A percentile compares a stretch with the other conserved stretches of the same genome.
Evolutionary conservation across 2,329 filamentous ascomycete species (phyloP).

Genomic region (Purpureocillium takamizusanense): DNA sequence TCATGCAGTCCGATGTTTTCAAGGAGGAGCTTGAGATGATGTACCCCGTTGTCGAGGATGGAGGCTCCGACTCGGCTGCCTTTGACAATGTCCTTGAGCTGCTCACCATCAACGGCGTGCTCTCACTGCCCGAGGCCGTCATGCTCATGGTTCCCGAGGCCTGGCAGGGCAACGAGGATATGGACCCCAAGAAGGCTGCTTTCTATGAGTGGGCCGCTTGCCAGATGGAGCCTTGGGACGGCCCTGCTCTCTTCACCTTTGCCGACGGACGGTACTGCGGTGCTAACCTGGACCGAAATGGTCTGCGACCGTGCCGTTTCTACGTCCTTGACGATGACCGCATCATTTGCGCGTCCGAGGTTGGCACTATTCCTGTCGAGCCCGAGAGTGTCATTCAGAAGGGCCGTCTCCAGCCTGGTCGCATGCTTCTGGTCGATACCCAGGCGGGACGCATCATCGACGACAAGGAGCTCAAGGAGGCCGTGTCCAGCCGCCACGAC

Average conservation of each 20-base stretch:
- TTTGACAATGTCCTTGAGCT: conserved; percentile 96
- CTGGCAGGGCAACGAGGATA: conserved; percentile 86
- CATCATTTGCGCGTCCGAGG: conserved; percentile 94
- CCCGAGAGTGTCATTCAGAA: conserved; percentile 87
- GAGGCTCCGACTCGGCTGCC: conserved; percentile 90
- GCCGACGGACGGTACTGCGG: conserved; percentile 94
- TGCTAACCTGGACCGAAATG: conserved; percentile 93
- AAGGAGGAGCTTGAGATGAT: conserved; percentile 83
- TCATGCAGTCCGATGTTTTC: conserved; percentile 88
- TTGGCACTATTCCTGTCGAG: conserved; percentile 86
- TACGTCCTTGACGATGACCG: conserved; percentile 95
- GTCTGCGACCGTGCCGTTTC: conserved; percentile 89
- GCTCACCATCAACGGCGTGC: conserved; percentile 87
- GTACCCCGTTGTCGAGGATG: conserved; percentile 93
- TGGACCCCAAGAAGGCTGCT: conserved; percentile 91
- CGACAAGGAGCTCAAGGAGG: conserved; percentile 82
- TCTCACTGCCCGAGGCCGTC: conserved; percentile 89
- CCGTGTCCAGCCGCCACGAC: conserved; percentile 77
- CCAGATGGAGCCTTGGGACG: conserved; percentile 99
- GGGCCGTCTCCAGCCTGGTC: conserved; percentile 85
- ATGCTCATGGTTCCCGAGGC: conserved; percentile 99
- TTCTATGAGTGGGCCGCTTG: conserved; percentile 99
- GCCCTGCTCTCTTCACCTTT: conserved; percentile 92
- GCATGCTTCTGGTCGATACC: conserved; percentile 94
- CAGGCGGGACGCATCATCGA: conserved; percentile 85